Base-by-base conservation (phyloP, 2,329 filamentous ascomycete species). In the Colletotrichum sp. region DNA sequence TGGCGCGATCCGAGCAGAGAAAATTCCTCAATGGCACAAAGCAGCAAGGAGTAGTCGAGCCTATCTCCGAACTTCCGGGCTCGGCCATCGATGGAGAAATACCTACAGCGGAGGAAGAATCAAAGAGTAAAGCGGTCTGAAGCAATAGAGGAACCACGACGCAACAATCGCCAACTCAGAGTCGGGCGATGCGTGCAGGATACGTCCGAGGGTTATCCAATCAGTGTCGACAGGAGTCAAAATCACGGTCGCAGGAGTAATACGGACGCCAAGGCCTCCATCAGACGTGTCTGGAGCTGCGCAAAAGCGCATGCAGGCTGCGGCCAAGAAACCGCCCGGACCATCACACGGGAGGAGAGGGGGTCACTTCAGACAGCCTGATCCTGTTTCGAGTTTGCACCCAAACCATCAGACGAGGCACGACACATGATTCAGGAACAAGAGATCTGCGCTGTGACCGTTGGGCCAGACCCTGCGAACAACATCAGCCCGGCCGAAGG, bases 1-100 rank as follows among this genome's bases (percentile, higher is more conserved):
- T 78, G 77, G 71, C 75, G 7, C 44, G 64, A 4, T 71, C 77
- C 1, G 75, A 78, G 32, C 32, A 60, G 16, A 9, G 71, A 24
- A 71, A 75, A 12, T 21, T 32, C 26, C 16, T 6, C 16, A 65
- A 65, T 13, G 34, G 28, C 21, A 34, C 32, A 13, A 44, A 62
- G 4, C 24, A 59, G 15, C n/a, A 32, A n/a, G 66, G 39, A 13
- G 26, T 52, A 4, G 26, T 49, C 7, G 73, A 76, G 28, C 70
- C 70, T 8, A 26, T 68, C 6, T 62, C 64, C n/a, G 73, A 76
- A 44, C 30, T 69, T 26, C 57, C 59, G 15, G 44, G 32, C 12
- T 28, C 55, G 9, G 7, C 21, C 2, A 44, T 28, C 7, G 57
- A 75, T 6, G 30, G n/a, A 7, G 32, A 32, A 24, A 18, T 34